Base-by-base conservation (phyloP, 2,329 filamentous ascomycete species). In the Cytospora mali region DNA sequence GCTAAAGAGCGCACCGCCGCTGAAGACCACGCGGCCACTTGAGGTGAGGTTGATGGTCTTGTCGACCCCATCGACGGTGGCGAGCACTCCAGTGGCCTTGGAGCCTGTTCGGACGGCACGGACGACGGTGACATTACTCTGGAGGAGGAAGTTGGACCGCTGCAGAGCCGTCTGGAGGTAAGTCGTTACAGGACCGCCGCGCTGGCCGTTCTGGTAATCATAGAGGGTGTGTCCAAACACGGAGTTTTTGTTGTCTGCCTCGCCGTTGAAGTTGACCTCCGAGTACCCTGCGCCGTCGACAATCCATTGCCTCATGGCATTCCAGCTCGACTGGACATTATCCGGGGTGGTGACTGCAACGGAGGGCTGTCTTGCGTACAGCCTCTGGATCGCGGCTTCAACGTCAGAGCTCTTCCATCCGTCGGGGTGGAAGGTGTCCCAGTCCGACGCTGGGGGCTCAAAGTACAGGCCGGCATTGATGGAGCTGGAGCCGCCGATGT, bases 361-460 rank as follows among this genome's bases (percentile, higher is more conserved):
- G 33, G 88, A 89, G 0, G 88, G 88, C 66, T 91, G 91, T 16
- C 88, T 83, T 48, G 79, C 76, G 71, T 91, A 92, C 6, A 88
- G 84, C 53, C 85, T 82, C 25, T 82, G 74, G 5, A 86, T 84
- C 2, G 89, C 84, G 25, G 76, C 72, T 64, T 77, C 76, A 70
- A 92, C 82, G 68, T 92, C 88, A 4, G 76, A 71, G 29, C 84
- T 80, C 74, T 89, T 87, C 90, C 90, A 93, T 25, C 89, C 89
- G 1, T 76, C 67, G 0, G 90, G 90, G 77, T 90, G 92, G 73
- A 89, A 89, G 71, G 83, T 80, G 71, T 92, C 87, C 79, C 89
- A 92, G 65, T 84, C 82, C 1, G 78, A 79, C 1, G 79, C 77
- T 0, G 81, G 81, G 6, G 82, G 81, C 64, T 84, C 77, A 64